Conservation (phyloP, 495 filamentous ascomycete species). For the Darksidea phi region DNA sequence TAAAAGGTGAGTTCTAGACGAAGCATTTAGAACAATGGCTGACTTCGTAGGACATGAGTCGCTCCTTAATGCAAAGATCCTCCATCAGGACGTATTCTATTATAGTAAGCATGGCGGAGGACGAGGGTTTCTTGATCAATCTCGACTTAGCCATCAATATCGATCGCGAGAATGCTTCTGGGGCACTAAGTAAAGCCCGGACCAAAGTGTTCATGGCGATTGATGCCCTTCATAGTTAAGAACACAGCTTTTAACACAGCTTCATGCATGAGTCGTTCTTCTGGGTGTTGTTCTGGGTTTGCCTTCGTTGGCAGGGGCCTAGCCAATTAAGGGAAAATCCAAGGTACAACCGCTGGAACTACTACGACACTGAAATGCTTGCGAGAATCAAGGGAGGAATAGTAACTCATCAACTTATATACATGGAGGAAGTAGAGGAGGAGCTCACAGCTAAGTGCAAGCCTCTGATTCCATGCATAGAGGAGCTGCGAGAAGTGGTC, state of each 20-base stretch:
- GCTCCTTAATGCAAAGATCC: constrained; percentile 33
- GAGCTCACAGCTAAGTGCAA: constrained; percentile 41
- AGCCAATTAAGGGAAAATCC: constrained; percentile 3
- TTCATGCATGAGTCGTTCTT: constrained; percentile 35
- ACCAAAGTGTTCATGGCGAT: constrained; percentile 53
- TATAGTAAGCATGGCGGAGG: constrained; percentile 44
- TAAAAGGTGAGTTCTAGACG: constrained; percentile 21
- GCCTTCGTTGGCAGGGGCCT: constrained; percentile 29
- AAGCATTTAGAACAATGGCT: constrained; percentile 22
- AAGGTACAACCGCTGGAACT: constrained; percentile 32
- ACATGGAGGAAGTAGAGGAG: constrained; percentile 36
- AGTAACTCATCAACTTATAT: constrained; percentile 41
- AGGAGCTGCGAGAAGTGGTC: constrained; percentile 42
- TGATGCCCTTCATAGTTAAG: constrained; percentile 27
- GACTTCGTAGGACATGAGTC: constrained; percentile 33
- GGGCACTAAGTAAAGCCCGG: constrained; percentile 47
- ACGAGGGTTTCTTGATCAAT: constrained; percentile 32
- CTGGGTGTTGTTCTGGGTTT: constrained; percentile 34
- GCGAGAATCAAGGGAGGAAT: constrained; percentile 36
- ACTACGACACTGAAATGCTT: constrained; percentile 24
- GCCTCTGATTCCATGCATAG: constrained; percentile 42
- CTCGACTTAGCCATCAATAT: constrained; percentile 33
- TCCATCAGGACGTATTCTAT: constrained; percentile 42
- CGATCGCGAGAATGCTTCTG: constrained; percentile 33
- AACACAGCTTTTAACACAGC: too few relatives aligned